Evolutionary conservation across 192 early-diverging fungal genomes (phyloP), one percentile per base, ranked within the genome.

Genomic region (Podila epigama): DNA sequence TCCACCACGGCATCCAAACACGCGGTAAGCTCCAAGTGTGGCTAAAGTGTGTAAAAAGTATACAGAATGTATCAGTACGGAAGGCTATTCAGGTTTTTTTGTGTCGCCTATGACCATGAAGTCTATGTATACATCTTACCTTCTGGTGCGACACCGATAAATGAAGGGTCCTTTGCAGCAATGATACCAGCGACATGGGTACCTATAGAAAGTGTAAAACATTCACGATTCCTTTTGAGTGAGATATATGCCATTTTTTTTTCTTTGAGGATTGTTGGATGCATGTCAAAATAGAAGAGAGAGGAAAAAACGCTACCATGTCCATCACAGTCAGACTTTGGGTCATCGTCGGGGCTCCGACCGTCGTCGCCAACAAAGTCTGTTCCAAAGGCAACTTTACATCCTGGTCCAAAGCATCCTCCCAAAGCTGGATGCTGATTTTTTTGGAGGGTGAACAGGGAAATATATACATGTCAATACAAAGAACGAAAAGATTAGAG

Each of bases 121-220:
- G 15, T 35, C 32, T 9, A 37, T n/a, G 35, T 16, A 9, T 18
- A 60, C 41, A 11, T 18, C 8, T 68, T 79, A 85, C 86, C 94
- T 51, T 87, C 86, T 0, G 96, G 96, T 16, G 94, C 95, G 22
- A 95, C 92, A 44, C 96, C 96, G 29, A 67, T 78, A 60, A 94
- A 85, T n/a, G 73, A 65, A 34, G 62, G 72, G 9, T 90, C 88
- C n/a, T 89, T 81, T 15, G 89, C 93, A 15, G 87, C 92, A 63
- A 93, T 87, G 32, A 94, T 94, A 5, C 92, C 92, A 13, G 86
- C 80, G 13, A 90, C 82, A 39, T 90, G 87, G 18, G 88, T 90
- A 18, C 87, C 86, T 48, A 13, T 48, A 22, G 7, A n/a, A 2
- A 2, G 7, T 8, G 15, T 22, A 4, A 20, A 20, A 48, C n/a